Evolutionary conservation across 805 yeast species (phyloP), one percentile per base, ranked within the genome.

Genomic region (Torulaspora microellipsoides): DNA sequence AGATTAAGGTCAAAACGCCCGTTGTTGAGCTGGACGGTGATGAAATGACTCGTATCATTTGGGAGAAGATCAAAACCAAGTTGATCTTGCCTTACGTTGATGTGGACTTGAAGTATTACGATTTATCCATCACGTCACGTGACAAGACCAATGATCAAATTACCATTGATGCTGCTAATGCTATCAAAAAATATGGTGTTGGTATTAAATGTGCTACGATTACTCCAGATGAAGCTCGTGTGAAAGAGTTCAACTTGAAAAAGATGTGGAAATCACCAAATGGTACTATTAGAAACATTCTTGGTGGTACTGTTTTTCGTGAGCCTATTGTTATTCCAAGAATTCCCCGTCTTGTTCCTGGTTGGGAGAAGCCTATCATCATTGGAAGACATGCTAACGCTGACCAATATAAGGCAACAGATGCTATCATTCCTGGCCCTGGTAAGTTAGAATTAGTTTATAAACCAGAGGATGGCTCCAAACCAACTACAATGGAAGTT

Each of bases 251-350:
- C 54, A 68, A 70, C 37, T 71, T 85, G 63, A 81, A 81, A 59
- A 77, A 85, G 60, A 85, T 85, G 93, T 85, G 91, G 90, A 73
- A 80, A 40, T 84, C 91, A 15, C 93, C 93, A 52, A 85, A 85
- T 60, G 93, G 93, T 53, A 84, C 93, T 27, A 81, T 85, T 55
- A 76, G 93, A 70, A 85, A 85, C 65, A 83, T 84, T 43, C 66
- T 85, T 49, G 86, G 85, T 29, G 93, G 93, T 55, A 85, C 93
- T 15, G 91, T 85, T 27, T 85, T 85, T 68, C 77, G 93, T 67
- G 93, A 85, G 62, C 87, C 90, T 43, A 85, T 85, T 60, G 84
- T 85, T 45, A 83, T 85, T 52, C 82, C 83, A 34, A 79, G 81
- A 61, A 78, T 85, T 40, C 93, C 93, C 45, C 71, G 93, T 59